These are phyloP conservation scores for Taxillus chinensis DNA, from an alignment of 164 flowering plant species.

Conservation along the genomic window DNA sequence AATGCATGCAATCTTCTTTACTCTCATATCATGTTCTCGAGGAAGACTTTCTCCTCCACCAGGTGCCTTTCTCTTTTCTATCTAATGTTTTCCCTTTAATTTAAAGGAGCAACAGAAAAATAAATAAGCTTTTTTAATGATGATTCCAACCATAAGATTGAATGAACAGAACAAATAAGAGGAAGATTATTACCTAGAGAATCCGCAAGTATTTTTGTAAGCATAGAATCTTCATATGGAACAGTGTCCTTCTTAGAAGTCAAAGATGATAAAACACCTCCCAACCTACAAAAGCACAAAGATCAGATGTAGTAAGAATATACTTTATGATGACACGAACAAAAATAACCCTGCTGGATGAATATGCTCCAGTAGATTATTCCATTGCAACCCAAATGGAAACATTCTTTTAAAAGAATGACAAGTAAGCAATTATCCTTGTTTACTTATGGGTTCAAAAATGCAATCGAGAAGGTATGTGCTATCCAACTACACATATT, in stretches of 20 bases:
- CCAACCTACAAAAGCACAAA: conserved; percentile 47
- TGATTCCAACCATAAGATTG: too few relatives aligned
- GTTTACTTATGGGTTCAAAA: background rate
- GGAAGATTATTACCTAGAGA: conserved; percentile 52
- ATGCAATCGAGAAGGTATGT: too few relatives aligned
- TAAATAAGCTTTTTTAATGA: too few relatives aligned
- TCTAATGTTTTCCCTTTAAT: too few relatives aligned
- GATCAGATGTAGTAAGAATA: conserved; percentile 7
- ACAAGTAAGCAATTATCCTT: background rate
- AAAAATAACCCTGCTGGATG: background rate
- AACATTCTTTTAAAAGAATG: background rate
- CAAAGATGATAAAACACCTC: conserved; percentile 84
- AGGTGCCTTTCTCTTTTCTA: too few relatives aligned
- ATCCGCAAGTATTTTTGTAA: conserved; percentile 75
- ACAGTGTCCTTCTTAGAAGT: conserved; percentile 70
- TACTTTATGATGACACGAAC: background rate
- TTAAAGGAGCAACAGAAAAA: too few relatives aligned
- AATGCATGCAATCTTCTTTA: too few relatives aligned
- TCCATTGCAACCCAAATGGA: background rate
- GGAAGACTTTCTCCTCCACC: too few relatives aligned
- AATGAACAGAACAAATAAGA: background rate
- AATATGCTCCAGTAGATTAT: background rate
- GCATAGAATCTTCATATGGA: conserved; percentile 79
- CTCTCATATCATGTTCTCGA: too few relatives aligned
- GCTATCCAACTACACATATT: too few relatives aligned